Percentiles rank a stretch among this genome's conserved stretches.
Evolutionary conservation across 2,329 filamentous ascomycete genomes (phyloP).

Genomic region (Neopestalotiopsis rosae): DNA sequence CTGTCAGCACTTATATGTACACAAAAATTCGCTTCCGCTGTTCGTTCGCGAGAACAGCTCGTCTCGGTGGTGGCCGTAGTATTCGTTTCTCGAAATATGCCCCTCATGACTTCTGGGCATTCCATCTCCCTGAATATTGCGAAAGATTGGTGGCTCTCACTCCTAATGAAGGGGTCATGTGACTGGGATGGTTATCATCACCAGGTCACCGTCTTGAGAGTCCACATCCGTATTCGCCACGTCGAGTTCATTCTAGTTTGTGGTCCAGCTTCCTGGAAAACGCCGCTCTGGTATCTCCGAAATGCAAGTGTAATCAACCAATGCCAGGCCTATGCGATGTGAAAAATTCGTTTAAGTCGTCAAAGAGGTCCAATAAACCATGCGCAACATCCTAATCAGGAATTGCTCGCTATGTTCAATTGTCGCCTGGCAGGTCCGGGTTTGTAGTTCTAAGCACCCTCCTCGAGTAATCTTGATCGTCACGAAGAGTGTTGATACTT

Average conservation of each 20-base stretch:
- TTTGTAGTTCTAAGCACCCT: constrained; percentile 68
- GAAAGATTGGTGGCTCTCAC: not conserved
- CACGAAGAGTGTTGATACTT: constrained; percentile 66
- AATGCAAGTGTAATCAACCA: constrained; percentile 44
- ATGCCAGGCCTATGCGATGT: constrained; percentile 25
- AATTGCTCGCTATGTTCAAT: not conserved
- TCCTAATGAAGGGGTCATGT: not conserved
- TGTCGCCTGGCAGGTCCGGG: constrained; percentile 56
- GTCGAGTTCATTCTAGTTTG: constrained; percentile 23
- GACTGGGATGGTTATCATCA: not conserved
- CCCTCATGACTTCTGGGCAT: not conserved
- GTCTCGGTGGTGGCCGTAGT: not conserved
- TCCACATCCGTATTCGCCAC: not conserved
- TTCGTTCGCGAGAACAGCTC: not conserved
- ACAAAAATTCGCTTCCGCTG: not conserved
- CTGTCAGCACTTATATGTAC: not conserved
- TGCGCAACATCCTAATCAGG: constrained; percentile 14
- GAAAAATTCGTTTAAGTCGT: constrained; percentile 40
- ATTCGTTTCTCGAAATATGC: not conserved
- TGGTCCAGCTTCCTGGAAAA: constrained; percentile 36
- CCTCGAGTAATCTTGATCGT: constrained; percentile 70
- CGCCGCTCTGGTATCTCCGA: constrained; percentile 52
- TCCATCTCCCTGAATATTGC: not conserved
- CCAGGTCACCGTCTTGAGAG: not conserved
- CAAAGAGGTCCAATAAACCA: constrained; percentile 26